Percentiles rank a stretch among this genome's conserved stretches.
Conservation (phyloP, 1,284 basidiomycete genomes). For the Leccinum angustisporum region DNA sequence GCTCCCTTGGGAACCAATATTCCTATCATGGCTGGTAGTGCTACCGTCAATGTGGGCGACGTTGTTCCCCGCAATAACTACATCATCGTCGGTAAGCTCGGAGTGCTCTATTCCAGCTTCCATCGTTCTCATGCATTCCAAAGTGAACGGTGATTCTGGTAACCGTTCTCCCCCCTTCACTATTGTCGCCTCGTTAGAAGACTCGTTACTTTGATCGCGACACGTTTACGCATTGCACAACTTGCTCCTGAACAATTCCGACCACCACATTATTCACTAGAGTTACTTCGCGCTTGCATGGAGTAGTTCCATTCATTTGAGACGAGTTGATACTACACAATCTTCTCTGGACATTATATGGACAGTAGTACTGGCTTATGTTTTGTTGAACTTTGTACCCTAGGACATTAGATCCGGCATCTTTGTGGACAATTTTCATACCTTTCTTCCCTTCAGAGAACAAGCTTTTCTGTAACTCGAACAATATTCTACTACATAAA, state of each 20-base stretch:
- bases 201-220: background rate
- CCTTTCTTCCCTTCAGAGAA: background rate
- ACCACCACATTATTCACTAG: background rate
- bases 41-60: slow-evolving; percentile 33
- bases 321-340: slow-evolving; percentile 1
- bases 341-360: slow-evolving; percentile 11
- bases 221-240: background rate
- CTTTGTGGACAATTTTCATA: background rate
- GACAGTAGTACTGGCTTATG: slow-evolving; percentile 8
- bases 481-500: background rate
- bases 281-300: slow-evolving; percentile 5
- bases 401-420: slow-evolving; percentile 2
- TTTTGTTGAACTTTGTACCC: slow-evolving; percentile 1
- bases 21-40: slow-evolving; percentile 38
- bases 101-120: background rate
- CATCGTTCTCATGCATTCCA: slow-evolving; percentile 6
- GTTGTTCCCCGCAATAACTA: slow-evolving; percentile 30
- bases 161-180: slow-evolving; percentile 17
- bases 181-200: no score
- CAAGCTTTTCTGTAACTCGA: background rate
- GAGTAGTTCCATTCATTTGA: slow-evolving; percentile 8
- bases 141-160: slow-evolving; percentile 31
- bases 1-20: slow-evolving; percentile 44
- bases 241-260: background rate
- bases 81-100: slow-evolving; percentile 38